Conservation (phyloP, 2,329 filamentous ascomycete species). For the Lithohypha guttulata region DNA sequence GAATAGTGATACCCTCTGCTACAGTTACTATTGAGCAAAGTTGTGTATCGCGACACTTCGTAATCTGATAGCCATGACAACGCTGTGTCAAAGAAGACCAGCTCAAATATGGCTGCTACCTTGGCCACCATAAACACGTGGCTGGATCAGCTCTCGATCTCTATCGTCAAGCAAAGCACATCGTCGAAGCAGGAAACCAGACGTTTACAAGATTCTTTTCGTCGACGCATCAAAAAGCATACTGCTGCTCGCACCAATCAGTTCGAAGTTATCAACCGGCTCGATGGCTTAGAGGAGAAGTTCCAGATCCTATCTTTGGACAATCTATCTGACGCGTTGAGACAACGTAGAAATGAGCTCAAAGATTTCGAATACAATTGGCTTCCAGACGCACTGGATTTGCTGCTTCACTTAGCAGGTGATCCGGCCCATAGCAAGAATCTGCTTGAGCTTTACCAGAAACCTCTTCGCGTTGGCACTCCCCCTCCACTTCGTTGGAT, state of each 20-base stretch:
- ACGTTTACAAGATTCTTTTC: conserved; percentile 16
- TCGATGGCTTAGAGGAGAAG: conserved; percentile 72
- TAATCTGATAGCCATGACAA: too few relatives aligned
- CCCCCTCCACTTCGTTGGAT: conserved; percentile 58
- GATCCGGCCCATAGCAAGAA: conserved; percentile 61
- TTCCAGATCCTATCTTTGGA: conserved; percentile 73
- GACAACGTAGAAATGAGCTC: conserved; percentile 49
- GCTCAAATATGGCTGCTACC: too few relatives aligned
- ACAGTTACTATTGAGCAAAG: too few relatives aligned
- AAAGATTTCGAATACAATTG: conserved; percentile 47
- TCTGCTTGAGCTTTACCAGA: conserved; percentile 50
- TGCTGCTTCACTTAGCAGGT: conserved; percentile 73
- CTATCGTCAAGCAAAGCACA: conserved; percentile 10
- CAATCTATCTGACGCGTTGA: conserved; percentile 60
- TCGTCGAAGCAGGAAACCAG: conserved; percentile 7
- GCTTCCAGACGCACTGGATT: conserved; percentile 66
- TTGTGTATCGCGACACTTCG: too few relatives aligned
- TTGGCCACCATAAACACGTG: conserved; percentile 20
- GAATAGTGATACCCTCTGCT: too few relatives aligned
- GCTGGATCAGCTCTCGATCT: conserved; percentile 17
- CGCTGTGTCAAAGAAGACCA: too few relatives aligned
- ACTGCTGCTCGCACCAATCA: conserved; percentile 59
- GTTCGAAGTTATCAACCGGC: conserved; percentile 55
- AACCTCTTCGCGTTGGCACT: conserved; percentile 38
- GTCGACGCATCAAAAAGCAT: conserved; percentile 26